These are phyloP conservation scores for Kuraishia floccosa DNA, from an alignment of 805 yeast genomes.

Conservation along the genomic window DNA sequence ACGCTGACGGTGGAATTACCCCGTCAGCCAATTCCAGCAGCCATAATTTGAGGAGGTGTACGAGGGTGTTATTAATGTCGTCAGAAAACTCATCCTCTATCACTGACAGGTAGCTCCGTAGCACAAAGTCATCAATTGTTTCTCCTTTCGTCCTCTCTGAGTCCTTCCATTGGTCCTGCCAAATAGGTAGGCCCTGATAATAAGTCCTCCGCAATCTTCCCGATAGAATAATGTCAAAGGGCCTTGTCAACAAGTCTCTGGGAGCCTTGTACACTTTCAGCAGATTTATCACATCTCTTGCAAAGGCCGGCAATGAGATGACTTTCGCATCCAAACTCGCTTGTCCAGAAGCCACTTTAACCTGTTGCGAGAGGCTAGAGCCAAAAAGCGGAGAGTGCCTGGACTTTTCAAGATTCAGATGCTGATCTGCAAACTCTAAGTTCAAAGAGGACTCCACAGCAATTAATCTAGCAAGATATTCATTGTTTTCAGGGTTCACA, in stretches of 20 bases:
- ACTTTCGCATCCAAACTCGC: background rate
- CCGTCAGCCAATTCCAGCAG: slow-evolving; percentile 3
- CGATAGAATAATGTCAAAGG: background rate
- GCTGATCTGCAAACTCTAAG: background rate
- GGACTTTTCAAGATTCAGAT: too few species aligned
- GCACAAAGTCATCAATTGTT: background rate
- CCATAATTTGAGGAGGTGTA: slow-evolving; percentile 2
- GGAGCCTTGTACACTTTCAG: too few species aligned
- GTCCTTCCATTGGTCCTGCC: background rate
- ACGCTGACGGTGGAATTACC: slow-evolving; percentile 1
- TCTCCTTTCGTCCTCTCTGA: background rate
- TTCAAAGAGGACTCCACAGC: background rate
- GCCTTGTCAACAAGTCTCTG: too few species aligned
- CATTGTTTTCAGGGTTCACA: slow-evolving; percentile 1
- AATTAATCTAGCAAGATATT: background rate
- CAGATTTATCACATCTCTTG: too few species aligned
- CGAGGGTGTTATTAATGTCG: background rate
- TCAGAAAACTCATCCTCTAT: background rate
- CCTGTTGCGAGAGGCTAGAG: background rate
- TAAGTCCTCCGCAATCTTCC: background rate
- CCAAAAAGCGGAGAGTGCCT: background rate
- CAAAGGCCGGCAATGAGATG: background rate
- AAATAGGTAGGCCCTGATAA: background rate
- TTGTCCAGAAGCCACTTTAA: background rate
- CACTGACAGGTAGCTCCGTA: background rate